Conservation (phyloP, 2,329 filamentous ascomycete genomes). For the Dactylellina parvicollis region DNA sequence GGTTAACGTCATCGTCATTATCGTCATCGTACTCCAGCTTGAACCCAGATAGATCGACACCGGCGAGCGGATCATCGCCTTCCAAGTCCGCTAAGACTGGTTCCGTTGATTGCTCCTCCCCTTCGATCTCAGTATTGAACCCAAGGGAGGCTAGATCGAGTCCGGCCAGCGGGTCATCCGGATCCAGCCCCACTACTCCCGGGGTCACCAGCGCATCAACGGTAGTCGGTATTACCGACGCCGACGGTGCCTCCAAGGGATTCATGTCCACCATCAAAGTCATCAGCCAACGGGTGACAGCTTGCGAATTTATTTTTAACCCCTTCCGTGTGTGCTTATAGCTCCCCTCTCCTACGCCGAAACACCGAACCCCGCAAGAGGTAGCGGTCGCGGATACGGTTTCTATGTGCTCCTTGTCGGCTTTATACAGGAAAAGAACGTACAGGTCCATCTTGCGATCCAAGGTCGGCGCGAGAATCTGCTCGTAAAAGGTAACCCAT, state of each 20-base stretch:
- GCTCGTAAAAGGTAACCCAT: constrained; percentile 15
- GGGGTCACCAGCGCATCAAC: background rate
- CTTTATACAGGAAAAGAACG: constrained; percentile 10
- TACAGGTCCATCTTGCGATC: background rate
- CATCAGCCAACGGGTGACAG: constrained; percentile 2
- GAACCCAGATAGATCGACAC: background rate
- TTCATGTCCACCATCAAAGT: background rate
- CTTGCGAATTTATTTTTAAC: background rate
- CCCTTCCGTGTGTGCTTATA: background rate
- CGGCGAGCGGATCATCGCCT: constrained; percentile 5
- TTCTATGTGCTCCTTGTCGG: background rate
- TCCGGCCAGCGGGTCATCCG: background rate
- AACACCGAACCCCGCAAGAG: background rate
- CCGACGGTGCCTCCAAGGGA: background rate
- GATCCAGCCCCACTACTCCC: background rate
- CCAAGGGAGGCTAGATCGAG: background rate
- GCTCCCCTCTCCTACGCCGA: background rate
- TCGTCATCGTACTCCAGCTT: constrained; percentile 1
- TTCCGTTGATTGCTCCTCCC: background rate
- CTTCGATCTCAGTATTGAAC: background rate
- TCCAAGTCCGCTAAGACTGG: constrained; percentile 4
- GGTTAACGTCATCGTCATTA: background rate
- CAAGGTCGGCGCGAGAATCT: constrained; percentile 4
- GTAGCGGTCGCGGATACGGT: background rate
- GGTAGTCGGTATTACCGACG: background rate